phyloP scores from a whole-genome alignment of 225 moss, liverwort and hornwort species.

The Lunularia cruciata region DNA sequence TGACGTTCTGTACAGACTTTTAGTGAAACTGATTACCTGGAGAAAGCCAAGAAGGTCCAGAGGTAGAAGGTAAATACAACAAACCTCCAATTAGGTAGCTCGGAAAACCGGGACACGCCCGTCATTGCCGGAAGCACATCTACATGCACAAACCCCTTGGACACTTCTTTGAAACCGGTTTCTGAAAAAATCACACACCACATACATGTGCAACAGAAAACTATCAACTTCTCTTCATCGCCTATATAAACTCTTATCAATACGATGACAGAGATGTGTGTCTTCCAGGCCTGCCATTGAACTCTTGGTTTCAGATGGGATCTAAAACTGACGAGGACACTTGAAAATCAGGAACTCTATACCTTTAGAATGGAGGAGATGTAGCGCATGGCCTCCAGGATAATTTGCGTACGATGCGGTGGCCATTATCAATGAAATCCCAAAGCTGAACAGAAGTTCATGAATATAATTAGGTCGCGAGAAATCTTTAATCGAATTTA shows the following conservation, averaged over 20 bases:
- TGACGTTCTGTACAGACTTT: too few species aligned
- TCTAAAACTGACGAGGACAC: too few species aligned
- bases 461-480: neutral
- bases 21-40: too few species aligned
- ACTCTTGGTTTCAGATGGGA: too few species aligned
- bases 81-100: slow-evolving; percentile 81
- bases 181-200: slow-evolving; percentile 47
- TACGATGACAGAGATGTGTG: too few species aligned
- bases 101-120: slow-evolving; percentile 83
- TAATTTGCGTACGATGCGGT: slow-evolving; percentile 91
- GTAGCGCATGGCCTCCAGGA: slow-evolving; percentile 85
- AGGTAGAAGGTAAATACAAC: slow-evolving; percentile 4
- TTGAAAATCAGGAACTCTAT: neutral
- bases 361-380: slow-evolving; percentile 77
- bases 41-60: too few species aligned
- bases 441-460: slow-evolving; percentile 46
- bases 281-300: too few species aligned
- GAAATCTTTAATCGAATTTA: too few species aligned
- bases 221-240: too few species aligned
- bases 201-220: neutral
- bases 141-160: slow-evolving; percentile 61
- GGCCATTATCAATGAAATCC: slow-evolving; percentile 70
- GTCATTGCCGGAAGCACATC: slow-evolving; percentile 90
- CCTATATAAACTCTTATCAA: too few species aligned
- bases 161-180: slow-evolving; percentile 27